Evolutionary conservation across 306 rosid genomes (phyloP).

Genomic region (Cicer cuneatum): DNA sequence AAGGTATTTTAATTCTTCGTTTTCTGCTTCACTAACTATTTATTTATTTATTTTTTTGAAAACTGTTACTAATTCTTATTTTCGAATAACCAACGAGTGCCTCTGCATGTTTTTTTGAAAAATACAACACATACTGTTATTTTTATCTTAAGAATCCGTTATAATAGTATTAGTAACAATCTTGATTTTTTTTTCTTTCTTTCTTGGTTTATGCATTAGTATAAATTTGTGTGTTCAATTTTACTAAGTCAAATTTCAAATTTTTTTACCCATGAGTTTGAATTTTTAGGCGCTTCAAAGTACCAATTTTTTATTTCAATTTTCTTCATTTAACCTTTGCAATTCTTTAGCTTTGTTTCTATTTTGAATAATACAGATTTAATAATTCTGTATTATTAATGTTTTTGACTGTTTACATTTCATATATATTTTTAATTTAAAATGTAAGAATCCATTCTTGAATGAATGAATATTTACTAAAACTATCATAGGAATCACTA

Average conservation of each 20-base stretch:
- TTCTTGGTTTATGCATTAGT: too few species aligned
- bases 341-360: neutral
- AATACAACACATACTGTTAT: too few species aligned
- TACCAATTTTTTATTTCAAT: neutral
- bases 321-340: neutral
- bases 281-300: neutral
- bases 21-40: too few species aligned
- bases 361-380: neutral
- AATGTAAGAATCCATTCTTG: neutral
- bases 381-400: neutral
- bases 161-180: too few species aligned
- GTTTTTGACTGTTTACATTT: neutral
- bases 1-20: too few species aligned
- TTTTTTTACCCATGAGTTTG: neutral
- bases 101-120: too few species aligned
- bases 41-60: too few species aligned
- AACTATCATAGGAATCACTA: neutral
- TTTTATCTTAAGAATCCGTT: too few species aligned
- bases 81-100: too few species aligned
- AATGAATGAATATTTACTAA: neutral
- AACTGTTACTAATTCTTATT: too few species aligned
- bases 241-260: slow-evolving; percentile 8
- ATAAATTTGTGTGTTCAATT: too few species aligned
- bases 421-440: neutral
- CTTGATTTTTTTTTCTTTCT: too few species aligned